Evolutionary conservation across 805 yeast genomes (phyloP).

Genomic region (Groenewaldozyma tartarivorans): DNA sequence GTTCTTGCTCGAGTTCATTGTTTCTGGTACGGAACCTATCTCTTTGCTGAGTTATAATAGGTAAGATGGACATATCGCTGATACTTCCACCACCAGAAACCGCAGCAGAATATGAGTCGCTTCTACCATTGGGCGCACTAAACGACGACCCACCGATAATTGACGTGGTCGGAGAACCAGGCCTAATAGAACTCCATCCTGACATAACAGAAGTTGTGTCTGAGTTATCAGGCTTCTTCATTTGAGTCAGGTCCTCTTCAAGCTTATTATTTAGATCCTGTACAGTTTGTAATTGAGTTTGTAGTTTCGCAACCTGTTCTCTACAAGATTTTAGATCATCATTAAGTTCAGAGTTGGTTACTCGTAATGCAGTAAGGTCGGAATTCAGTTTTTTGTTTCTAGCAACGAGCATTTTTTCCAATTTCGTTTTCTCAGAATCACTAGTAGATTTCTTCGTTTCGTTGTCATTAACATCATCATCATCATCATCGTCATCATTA

Average conservation of each 20-base stretch:
- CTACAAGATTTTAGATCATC: conserved; percentile 31
- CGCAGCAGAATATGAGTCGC: not conserved
- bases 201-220: conserved; percentile 26
- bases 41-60: conserved; percentile 88
- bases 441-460: conserved; percentile 10
- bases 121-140: not conserved
- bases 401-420: conserved; percentile 50
- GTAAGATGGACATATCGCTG: conserved; percentile 46
- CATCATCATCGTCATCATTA: conserved; percentile 25
- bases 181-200: conserved; percentile 21
- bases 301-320: conserved; percentile 19
- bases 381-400: conserved; percentile 66
- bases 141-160: conserved; percentile 21
- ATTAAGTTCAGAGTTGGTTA: conserved; percentile 41
- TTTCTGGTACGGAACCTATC: conserved; percentile 84
- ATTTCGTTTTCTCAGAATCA: conserved; percentile 21
- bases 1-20: conserved; percentile 74
- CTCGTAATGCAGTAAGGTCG: conserved; percentile 58
- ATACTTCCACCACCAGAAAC: conserved; percentile 10
- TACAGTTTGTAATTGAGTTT: conserved; percentile 33
- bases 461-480: conserved; percentile 16
- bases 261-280: conserved; percentile 46
- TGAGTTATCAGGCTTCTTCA: conserved; percentile 35
- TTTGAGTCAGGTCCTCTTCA: conserved; percentile 61
- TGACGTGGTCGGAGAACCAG: conserved; percentile 29